These are phyloP conservation scores for Meredithiella fracta DNA, from an alignment of 2,329 filamentous ascomycete species.

Conservation along the genomic window DNA sequence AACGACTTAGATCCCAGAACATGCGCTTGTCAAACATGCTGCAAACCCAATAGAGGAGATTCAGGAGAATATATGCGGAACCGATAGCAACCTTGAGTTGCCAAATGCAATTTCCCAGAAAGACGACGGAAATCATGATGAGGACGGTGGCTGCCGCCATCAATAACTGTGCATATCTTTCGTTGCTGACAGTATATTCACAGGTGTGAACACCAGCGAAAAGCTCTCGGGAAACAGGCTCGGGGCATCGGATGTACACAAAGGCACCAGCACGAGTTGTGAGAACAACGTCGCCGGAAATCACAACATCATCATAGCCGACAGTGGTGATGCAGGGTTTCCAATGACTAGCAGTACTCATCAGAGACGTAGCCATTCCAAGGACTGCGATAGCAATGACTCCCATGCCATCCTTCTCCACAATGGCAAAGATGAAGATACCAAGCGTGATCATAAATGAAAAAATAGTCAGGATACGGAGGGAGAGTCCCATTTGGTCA, in stretches of 20 bases:
- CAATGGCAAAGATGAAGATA: conserved; percentile 24
- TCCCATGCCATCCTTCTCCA: conserved; percentile 24
- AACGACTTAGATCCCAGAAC: conserved; percentile 43
- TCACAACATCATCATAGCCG: conserved; percentile 31
- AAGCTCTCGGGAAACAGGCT: conserved; percentile 45
- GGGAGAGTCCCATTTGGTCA: conserved; percentile 33
- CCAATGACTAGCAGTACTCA: conserved; percentile 43
- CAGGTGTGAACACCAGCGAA: conserved; percentile 46
- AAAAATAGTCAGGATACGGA: conserved; percentile 35
- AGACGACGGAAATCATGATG: conserved; percentile 44
- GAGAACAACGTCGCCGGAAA: conserved; percentile 43
- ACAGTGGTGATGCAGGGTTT: conserved; percentile 36
- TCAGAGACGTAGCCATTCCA: conserved; percentile 34
- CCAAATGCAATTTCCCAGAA: conserved; percentile 47
- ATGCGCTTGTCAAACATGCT: conserved; percentile 31
- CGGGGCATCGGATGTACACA: conserved; percentile 38
- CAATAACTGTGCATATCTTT: conserved; percentile 31
- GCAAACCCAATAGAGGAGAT: conserved; percentile 41
- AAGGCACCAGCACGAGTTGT: conserved; percentile 44
- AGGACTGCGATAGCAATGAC: conserved; percentile 33
- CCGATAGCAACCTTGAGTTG: conserved; percentile 43
- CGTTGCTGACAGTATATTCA: conserved; percentile 31
- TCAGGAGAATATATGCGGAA: conserved; percentile 40
- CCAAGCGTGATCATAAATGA: conserved; percentile 35
- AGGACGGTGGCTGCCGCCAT: conserved; percentile 42